Conservation (phyloP, 768 basidiomycete species). For the Kwoniella botswanensis region DNA sequence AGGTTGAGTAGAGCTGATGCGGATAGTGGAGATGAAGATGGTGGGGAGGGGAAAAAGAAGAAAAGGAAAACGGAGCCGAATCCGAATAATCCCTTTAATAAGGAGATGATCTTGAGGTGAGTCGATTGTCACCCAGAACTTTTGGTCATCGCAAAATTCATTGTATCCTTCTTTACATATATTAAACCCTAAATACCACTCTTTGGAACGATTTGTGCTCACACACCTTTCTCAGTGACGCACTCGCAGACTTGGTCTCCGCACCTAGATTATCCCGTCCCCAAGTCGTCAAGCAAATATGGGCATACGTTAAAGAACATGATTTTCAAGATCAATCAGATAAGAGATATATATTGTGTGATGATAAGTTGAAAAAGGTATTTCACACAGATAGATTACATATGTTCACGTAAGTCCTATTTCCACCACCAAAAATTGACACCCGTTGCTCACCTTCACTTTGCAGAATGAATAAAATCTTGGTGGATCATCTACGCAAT, state of each 20-base stretch:
- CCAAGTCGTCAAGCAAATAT: constrained; percentile 86
- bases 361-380: constrained; percentile 71
- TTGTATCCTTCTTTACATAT: too few relatives aligned
- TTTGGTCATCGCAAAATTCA: too few relatives aligned
- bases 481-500: constrained; percentile 66
- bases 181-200: too few relatives aligned
- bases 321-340: constrained; percentile 83
- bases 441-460: too few relatives aligned
- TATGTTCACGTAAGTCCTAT: constrained; percentile 68
- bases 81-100: constrained; percentile 54
- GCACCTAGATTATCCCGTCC: constrained; percentile 76
- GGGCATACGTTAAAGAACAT: constrained; percentile 83
- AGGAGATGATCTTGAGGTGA: constrained; percentile 63
- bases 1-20: constrained; percentile 54
- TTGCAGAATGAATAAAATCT: constrained; percentile 95
- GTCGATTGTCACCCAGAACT: neutral
- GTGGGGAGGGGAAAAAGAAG: constrained; percentile 48
- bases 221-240: constrained; percentile 63
- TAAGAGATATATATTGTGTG: constrained; percentile 83
- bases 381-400: constrained; percentile 77
- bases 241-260: constrained; percentile 73
- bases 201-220: neutral
- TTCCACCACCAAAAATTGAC: neutral
- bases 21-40: constrained; percentile 39
- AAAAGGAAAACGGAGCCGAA: constrained; percentile 63